These are phyloP conservation scores for Deinandra increscens DNA, from an alignment of 129 eudicot species.

Conservation along the genomic window DNA sequence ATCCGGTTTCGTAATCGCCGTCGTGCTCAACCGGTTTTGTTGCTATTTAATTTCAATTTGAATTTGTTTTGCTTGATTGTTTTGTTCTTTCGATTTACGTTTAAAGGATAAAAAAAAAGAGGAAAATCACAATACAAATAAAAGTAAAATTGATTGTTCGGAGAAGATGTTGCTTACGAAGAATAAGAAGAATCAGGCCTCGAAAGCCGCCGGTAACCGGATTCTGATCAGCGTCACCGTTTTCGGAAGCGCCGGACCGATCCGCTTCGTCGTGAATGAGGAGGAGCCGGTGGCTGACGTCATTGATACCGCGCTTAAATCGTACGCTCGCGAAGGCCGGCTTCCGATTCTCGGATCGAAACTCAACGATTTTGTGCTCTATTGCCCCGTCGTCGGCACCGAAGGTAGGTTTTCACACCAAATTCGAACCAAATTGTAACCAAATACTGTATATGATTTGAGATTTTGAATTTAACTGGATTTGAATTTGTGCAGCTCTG, in stretches of 20 bases:
- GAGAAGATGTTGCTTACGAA: conserved; percentile 59
- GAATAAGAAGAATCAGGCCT: conserved; percentile 61
- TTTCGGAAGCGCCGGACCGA: conserved; percentile 80
- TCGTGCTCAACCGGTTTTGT: background rate
- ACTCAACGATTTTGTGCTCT: conserved; percentile 59
- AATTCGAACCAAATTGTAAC: background rate
- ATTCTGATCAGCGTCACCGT: conserved; percentile 67
- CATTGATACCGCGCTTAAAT: conserved; percentile 71
- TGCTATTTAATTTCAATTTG: background rate
- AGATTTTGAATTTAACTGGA: background rate
- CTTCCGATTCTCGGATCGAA: conserved; percentile 76
- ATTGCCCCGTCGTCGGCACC: conserved; percentile 54
- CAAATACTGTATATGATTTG: no score
- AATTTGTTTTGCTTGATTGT: conserved; percentile 7
- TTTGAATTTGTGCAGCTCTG: conserved; percentile 40
- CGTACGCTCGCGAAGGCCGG: conserved; percentile 80
- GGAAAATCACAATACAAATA: no score
- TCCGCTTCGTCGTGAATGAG: conserved; percentile 79
- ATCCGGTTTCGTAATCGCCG: background rate
- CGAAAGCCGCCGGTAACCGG: conserved; percentile 54
- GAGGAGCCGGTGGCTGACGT: conserved; percentile 58
- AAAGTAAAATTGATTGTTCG: background rate
- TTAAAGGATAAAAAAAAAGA: background rate
- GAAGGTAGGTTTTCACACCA: conserved; percentile 47
- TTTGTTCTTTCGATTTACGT: conserved; percentile 2